Conservation (phyloP, 345 rosid genomes). For the Brassica cretica region DNA sequence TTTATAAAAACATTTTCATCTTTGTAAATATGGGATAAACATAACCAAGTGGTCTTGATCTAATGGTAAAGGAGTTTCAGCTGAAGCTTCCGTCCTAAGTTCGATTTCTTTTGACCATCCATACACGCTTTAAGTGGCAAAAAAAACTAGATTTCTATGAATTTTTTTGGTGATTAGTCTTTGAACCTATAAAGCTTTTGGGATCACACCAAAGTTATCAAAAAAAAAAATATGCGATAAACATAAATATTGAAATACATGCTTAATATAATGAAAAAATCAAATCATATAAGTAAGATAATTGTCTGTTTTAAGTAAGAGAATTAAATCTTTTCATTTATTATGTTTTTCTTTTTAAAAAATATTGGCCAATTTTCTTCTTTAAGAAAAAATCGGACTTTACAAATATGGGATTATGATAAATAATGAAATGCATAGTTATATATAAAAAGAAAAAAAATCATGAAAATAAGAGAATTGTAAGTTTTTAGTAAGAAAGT, state of each 20-base stretch:
- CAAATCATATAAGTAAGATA: background rate
- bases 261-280: background rate
- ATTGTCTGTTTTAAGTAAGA: background rate
- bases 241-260: background rate
- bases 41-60: background rate
- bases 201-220: too few species aligned
- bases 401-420: background rate
- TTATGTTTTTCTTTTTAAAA: too few species aligned
- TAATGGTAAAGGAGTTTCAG: too few species aligned
- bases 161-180: too few species aligned
- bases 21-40: background rate
- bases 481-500: background rate
- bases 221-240: background rate
- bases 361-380: background rate
- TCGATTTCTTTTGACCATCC: too few species aligned
- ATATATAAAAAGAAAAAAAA: background rate
- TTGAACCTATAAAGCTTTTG: too few species aligned
- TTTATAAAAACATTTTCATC: background rate
- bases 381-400: background rate
- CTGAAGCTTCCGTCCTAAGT: too few species aligned
- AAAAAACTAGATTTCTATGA: too few species aligned
- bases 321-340: background rate
- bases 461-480: background rate
- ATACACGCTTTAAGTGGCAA: too few species aligned
- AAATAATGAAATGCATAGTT: background rate